phyloP scores from a whole-genome alignment of 192 early-diverging fungal genomes.

The Kappamyces sp. region DNA sequence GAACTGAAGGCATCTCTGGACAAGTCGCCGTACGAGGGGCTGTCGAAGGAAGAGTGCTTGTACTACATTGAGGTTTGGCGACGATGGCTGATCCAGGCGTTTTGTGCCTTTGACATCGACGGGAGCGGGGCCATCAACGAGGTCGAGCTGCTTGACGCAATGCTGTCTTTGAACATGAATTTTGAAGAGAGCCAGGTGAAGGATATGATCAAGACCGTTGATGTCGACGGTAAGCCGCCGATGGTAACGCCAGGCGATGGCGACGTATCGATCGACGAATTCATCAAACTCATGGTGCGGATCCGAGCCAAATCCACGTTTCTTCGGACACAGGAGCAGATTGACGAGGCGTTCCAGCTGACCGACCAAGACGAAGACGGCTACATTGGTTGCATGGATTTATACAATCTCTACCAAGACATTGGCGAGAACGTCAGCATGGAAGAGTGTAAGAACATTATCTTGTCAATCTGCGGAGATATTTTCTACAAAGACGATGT shows the following conservation, averaged over 20 bases:
- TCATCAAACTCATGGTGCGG: constrained; percentile 4
- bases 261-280: constrained; percentile 14
- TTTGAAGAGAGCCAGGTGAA: not conserved
- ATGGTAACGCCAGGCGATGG: not conserved
- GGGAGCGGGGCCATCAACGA: not conserved
- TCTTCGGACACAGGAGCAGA: constrained; percentile 3
- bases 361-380: not conserved
- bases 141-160: not conserved
- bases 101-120: constrained; percentile 13
- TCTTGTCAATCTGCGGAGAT: too few species aligned
- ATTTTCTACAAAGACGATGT: too few species aligned
- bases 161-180: constrained; percentile 5
- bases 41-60: constrained; percentile 9
- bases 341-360: constrained; percentile 3
- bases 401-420: not conserved
- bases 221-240: not conserved
- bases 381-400: constrained; percentile 1
- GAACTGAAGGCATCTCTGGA: not conserved
- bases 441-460: too few species aligned
- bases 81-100: not conserved
- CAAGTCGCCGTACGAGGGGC: not conserved
- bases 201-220: constrained; percentile 4
- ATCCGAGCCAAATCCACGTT: not conserved
- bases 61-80: constrained; percentile 4
- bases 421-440: not conserved